These are phyloP conservation scores for Cudoniella acicularis DNA, from an alignment of 495 filamentous ascomycete species.

Conservation along the genomic window DNA sequence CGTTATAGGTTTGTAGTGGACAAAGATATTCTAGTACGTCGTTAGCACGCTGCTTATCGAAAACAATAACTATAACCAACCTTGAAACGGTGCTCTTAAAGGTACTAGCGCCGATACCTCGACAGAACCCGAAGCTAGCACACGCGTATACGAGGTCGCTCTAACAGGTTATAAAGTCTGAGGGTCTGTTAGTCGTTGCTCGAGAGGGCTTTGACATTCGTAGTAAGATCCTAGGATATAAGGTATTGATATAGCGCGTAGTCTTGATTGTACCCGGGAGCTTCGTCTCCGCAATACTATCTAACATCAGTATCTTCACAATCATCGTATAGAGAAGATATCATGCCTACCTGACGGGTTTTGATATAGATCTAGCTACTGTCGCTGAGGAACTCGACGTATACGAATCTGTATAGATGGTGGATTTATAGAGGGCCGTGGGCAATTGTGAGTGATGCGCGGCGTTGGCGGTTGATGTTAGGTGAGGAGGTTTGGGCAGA, in stretches of 20 bases:
- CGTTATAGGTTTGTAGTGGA: neutral
- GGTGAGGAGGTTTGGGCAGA: conserved; percentile 4
- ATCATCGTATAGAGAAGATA: conserved; percentile 10
- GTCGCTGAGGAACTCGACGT: conserved; percentile 11
- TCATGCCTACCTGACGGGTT: conserved; percentile 5
- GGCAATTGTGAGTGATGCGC: neutral
- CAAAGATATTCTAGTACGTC: no score
- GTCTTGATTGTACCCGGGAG: conserved; percentile 13
- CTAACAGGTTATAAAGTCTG: conserved; percentile 1
- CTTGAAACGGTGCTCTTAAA: conserved; percentile 10
- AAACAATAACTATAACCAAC: conserved; percentile 11
- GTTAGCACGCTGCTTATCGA: conserved; percentile 12
- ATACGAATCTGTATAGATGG: conserved; percentile 7
- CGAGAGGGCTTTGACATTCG: conserved; percentile 5
- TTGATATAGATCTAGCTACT: neutral
- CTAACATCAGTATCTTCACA: conserved; percentile 9
- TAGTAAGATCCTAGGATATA: neutral
- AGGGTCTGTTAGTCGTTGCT: conserved; percentile 7
- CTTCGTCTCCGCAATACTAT: conserved; percentile 11
- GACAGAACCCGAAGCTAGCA: conserved; percentile 7
- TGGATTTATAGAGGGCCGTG: conserved; percentile 8
- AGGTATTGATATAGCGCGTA: neutral
- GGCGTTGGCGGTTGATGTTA: conserved; percentile 8
- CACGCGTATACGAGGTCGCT: conserved; percentile 2
- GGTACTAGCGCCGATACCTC: conserved; percentile 5